Percentiles rank a stretch among this genome's conserved stretches.
Evolutionary conservation across 306 rosid genomes (phyloP).

Genomic region (Cercis canadensis): DNA sequence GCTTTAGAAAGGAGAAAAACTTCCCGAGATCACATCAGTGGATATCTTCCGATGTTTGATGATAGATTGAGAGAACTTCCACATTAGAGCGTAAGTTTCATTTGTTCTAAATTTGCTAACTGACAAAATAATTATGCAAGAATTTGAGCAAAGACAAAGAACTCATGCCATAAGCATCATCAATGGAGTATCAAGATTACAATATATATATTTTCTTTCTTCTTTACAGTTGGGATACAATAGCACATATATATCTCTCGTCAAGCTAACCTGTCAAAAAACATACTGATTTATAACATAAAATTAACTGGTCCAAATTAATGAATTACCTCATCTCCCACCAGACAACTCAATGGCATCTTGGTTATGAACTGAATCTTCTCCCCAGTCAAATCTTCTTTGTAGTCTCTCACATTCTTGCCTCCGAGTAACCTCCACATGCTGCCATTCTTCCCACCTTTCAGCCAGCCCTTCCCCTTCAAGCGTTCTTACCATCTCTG

Average conservation of each 20-base stretch:
- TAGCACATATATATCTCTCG: constrained; percentile 14
- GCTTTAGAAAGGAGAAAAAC: too few relatives aligned
- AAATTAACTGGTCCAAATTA: constrained; percentile 20
- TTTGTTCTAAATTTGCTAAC: neutral
- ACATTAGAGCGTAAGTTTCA: too few relatives aligned
- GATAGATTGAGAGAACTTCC: too few relatives aligned
- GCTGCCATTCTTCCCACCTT: constrained; percentile 99
- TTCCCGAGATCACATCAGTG: too few relatives aligned
- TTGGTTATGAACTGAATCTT: constrained; percentile 86
- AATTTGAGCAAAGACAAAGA: neutral
- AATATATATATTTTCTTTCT: neutral
- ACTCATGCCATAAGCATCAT: neutral
- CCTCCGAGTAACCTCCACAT: constrained; percentile 84
- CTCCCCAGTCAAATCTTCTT: constrained; percentile 98
- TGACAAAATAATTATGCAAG: neutral
- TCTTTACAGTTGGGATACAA: constrained; percentile 39
- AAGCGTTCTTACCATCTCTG: constrained; percentile 95
- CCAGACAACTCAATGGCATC: constrained; percentile 96
- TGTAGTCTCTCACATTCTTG: constrained; percentile 89
- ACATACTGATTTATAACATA: constrained; percentile 25
- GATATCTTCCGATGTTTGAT: too few relatives aligned
- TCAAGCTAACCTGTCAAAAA: constrained; percentile 49
- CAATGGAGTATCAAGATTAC: neutral
- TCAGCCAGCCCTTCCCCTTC: constrained; percentile 99
- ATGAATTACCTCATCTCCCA: constrained; percentile 64